Base-by-base conservation (phyloP, 106 monocot species). In the Dendrobium officinale region DNA sequence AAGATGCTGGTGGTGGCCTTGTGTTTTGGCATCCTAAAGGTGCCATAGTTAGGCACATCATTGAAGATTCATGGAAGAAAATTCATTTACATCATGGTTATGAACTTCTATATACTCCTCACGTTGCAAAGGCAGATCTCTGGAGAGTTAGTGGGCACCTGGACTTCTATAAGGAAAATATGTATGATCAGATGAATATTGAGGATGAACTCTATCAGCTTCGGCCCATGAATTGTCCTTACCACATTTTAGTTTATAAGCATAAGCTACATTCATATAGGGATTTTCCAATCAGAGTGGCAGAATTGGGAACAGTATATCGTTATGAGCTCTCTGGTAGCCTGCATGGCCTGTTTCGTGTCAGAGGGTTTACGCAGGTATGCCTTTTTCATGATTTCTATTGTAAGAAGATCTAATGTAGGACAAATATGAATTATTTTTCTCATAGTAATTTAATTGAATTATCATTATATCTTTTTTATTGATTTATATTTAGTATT, bases 1-100 rank as follows among this genome's bases (percentile, higher is more conserved):
- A 94, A 80, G 97, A 92, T 59, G 97, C 97, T 42, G 97, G 97
- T 81, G 89, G 94, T 17, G 97, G 90, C 17, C 81, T 97, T 47
- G 97, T 94, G 67, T 97, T 97, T 59, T 97, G 97, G 97, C 97
- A 97, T 84, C 97, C 94, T 81, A 97, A 97, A 81, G 97, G 97
- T 85, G 90, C 94, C 33, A 90, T 88, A 22, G 66, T 97, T 64
- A 86, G 97, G 80, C 90, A 97, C 82, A 73, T 92, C 17, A 92
- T 97, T 88, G 94, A 94, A 89, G 97, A 94, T 82, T 97, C 89
- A 41, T 97, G 94, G 92, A 97, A 92, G 59, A 90, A 88, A 80
- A 81, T 86, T 68, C 97, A 97, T 85, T 56, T 94, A 74, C 92
- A 92, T 73, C 87, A 54, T 84, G 90, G 90, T 42, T 97, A 97